Evolutionary conservation across 495 filamentous ascomycete species (phyloP).

Genomic region (Talaromyces adpressus): DNA sequence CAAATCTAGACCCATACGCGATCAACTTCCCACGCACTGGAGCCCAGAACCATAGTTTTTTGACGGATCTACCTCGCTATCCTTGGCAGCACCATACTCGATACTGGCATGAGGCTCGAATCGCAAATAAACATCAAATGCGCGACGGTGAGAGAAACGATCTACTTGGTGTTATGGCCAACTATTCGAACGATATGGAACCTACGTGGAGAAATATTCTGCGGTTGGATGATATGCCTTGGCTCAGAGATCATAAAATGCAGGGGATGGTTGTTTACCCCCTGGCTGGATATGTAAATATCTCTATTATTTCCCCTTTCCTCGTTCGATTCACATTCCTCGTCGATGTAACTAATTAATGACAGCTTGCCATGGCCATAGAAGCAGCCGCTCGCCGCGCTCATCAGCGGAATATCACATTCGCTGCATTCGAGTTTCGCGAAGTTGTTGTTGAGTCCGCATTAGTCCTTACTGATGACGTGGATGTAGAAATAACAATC

Average conservation of each 20-base stretch:
- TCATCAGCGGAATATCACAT: constrained; percentile 12
- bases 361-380: constrained; percentile 38
- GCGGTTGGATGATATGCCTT: constrained; percentile 39
- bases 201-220: constrained; percentile 41
- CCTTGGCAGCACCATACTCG: constrained; percentile 33
- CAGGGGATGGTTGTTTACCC: constrained; percentile 41
- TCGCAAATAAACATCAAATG: constrained; percentile 34
- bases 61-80: constrained; percentile 40
- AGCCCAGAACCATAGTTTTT: constrained; percentile 9
- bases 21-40: constrained; percentile 2
- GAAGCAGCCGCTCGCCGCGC: constrained; percentile 28
- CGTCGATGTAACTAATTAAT: constrained; percentile 1
- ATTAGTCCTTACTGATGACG: constrained; percentile 32
- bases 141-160: constrained; percentile 34
- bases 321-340: background rate
- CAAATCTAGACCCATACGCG: constrained; percentile 15
- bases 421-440: constrained; percentile 24
- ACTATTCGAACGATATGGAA: constrained; percentile 24
- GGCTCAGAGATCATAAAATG: constrained; percentile 45
- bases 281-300: constrained; percentile 34
- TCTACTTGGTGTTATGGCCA: constrained; percentile 39
- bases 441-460: constrained; percentile 34
- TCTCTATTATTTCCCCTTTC: background rate
- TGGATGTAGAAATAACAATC: constrained; percentile 33
- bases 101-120: constrained; percentile 39